These are phyloP conservation scores for Fragilaria radians DNA, from an alignment of 108 stramenopile species.

Conservation along the genomic window DNA sequence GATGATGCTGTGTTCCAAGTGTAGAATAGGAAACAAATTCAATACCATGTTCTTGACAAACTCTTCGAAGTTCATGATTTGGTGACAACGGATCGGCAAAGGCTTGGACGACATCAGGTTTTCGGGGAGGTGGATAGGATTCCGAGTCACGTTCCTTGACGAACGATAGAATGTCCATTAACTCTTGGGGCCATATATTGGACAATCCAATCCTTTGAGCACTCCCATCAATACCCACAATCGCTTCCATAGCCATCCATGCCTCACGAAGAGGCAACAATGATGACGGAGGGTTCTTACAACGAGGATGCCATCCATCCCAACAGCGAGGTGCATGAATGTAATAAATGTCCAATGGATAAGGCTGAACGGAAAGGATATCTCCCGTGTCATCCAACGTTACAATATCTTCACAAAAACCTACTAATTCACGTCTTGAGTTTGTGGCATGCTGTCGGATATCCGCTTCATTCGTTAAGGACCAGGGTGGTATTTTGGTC, in stretches of 20 bases:
- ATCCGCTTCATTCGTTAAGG: constrained; percentile 24
- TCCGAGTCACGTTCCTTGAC: constrained; percentile 13
- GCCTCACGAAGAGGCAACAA: constrained; percentile 25
- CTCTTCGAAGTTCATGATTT: constrained; percentile 23
- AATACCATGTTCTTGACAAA: constrained; percentile 40
- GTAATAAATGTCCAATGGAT: constrained; percentile 27
- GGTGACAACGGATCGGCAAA: constrained; percentile 40
- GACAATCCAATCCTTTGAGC: constrained; percentile 42
- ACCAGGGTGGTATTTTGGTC: constrained; percentile 57
- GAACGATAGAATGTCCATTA: constrained; percentile 32
- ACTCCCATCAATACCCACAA: constrained; percentile 30
- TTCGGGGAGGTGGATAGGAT: constrained; percentile 28
- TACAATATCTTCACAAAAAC: constrained; percentile 27
- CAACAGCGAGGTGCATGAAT: constrained; percentile 32
- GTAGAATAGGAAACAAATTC: constrained; percentile 56
- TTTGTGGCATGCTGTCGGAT: constrained; percentile 29
- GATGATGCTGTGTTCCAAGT: constrained; percentile 19
- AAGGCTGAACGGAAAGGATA: background rate
- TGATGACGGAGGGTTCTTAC: constrained; percentile 27
- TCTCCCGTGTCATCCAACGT: background rate
- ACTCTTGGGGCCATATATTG: constrained; percentile 27
- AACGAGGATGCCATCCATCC: constrained; percentile 46
- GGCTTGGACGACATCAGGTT: constrained; percentile 47
- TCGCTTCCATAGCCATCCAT: constrained; percentile 47
- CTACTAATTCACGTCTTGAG: constrained; percentile 30